Base-by-base conservation (phyloP, 2,329 filamentous ascomycete species). In the Diaporthe eres region DNA sequence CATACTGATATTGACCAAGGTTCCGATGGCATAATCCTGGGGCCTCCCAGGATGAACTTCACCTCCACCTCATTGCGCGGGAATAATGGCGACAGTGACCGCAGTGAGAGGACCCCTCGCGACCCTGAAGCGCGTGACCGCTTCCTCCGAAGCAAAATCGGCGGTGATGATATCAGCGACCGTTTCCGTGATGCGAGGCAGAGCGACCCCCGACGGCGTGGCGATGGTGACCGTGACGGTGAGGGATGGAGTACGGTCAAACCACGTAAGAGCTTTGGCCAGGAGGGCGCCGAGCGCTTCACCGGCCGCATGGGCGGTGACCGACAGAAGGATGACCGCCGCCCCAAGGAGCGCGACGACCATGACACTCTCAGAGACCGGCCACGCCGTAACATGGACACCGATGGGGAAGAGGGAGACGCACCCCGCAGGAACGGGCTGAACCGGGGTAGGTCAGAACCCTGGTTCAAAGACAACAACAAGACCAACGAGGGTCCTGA, bases 21-120 rank as follows among this genome's bases (percentile, higher is more conserved):
- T 82, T 86, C 90, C 80, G 96, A 98, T 80, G 95, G 97, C 78
- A 94, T 97, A 75, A 90, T 97, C 75, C 93, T 98, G 75, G 95
- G 94, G 19, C 95, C 95, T 28, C 94, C 95, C 2, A 94, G 94
- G 83, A 94, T 92, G 63, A 91, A 92, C 60, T 98, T 98, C 84
- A 91, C 94, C 72, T 97, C 95, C 1, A 90, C 93, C 31, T 94
- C 90, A 44, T 84, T 87, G 71, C 88, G 91, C 77, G 82, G 81
- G 55, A 79, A 81, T 22, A 83, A 85, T 74, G 80, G 80, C 34
- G 83, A 84, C 72, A 87, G 88, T 19, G 85, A 87, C 68, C 90
- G 91, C 68, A 85, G 85, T 39, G 89, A 92, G 39, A 92, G 90
- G 79, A 81, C 85, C 3, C 77, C 81, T 34, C 91, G 90, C 79